Percentiles rank a stretch among this genome's conserved stretches.
Conservation (phyloP, 2,329 filamentous ascomycete species). For the Fusarium concolor region DNA sequence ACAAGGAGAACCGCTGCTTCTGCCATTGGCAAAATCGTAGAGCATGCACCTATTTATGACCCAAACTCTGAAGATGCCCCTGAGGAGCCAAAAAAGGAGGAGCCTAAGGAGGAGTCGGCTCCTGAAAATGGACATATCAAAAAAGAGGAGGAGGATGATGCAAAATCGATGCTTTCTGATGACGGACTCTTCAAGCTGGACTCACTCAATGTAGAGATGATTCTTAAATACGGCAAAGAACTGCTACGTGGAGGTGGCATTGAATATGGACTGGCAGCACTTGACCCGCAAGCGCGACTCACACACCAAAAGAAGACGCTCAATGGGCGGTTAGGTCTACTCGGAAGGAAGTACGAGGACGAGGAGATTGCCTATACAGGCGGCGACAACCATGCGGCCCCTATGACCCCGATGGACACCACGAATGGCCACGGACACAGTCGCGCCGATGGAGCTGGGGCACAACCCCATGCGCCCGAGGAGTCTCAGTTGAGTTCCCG, state of each 20-base stretch:
- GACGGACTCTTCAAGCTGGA: constrained; percentile 78
- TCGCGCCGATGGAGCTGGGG: constrained; percentile 53
- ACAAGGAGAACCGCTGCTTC: constrained; percentile 93
- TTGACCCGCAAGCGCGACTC: constrained; percentile 85
- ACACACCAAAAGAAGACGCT: constrained; percentile 92
- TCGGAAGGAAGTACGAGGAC: constrained; percentile 86
- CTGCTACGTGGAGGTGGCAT: constrained; percentile 87
- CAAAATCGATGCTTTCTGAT: constrained; percentile 55
- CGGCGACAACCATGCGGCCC: constrained; percentile 59
- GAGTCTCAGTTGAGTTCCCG: constrained; percentile 86
- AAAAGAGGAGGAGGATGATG: constrained; percentile 71
- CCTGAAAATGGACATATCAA: constrained; percentile 62
- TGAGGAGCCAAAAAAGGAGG: constrained; percentile 55
- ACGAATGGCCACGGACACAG: constrained; percentile 50
- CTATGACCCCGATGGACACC: constrained; percentile 59
- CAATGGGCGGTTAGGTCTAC: constrained; percentile 81
- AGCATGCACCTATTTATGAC: constrained; percentile 88
- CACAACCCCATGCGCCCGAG: constrained; percentile 62
- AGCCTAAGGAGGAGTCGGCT: constrained; percentile 49
- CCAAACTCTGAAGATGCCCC: constrained; percentile 80
- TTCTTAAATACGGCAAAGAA: constrained; percentile 86
- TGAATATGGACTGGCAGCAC: constrained; percentile 83
- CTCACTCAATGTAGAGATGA: constrained; percentile 79
- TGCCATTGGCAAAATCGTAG: constrained; percentile 92
- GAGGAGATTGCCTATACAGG: constrained; percentile 75